These are phyloP conservation scores for Pontederia paniculata DNA, from an alignment of 176 grass and related monocot species.

Conservation along the genomic window DNA sequence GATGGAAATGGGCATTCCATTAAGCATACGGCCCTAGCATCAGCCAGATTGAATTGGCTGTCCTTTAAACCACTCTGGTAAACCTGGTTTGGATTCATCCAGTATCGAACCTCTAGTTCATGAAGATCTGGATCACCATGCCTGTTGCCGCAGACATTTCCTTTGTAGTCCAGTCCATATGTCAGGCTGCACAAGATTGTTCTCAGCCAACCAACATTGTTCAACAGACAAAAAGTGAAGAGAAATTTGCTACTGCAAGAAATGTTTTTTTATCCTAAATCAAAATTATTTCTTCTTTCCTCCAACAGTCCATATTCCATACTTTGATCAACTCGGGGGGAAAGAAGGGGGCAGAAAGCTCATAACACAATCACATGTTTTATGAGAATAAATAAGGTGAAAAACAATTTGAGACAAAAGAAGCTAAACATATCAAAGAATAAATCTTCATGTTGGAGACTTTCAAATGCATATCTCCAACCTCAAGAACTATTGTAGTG, in stretches of 20 bases:
- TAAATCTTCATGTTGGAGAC: too few relatives aligned
- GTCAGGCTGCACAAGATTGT: slow-evolving; percentile 46
- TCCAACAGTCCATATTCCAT: background rate
- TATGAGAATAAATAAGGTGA: too few relatives aligned
- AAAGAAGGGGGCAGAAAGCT: too few relatives aligned
- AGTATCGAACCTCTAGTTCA: slow-evolving; percentile 75
- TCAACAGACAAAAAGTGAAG: background rate
- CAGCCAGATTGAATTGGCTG: slow-evolving; percentile 53
- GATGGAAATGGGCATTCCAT: slow-evolving; percentile 86
- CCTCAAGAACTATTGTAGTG: too few relatives aligned
- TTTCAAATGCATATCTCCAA: too few relatives aligned
- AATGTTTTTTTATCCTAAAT: background rate
- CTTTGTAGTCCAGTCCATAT: slow-evolving; percentile 89
- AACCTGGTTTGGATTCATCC: slow-evolving; percentile 89
- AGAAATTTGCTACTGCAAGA: background rate
- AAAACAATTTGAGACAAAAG: too few relatives aligned
- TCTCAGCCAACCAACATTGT: background rate
- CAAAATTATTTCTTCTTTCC: background rate
- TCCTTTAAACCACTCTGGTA: slow-evolving; percentile 76
- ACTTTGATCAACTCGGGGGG: too few relatives aligned
- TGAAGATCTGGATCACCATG: slow-evolving; percentile 53
- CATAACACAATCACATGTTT: too few relatives aligned
- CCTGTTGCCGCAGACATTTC: slow-evolving; percentile 72
- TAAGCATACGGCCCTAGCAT: slow-evolving; percentile 81
- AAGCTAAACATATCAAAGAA: too few relatives aligned